A percentile compares a stretch with the other conserved stretches of the same genome.
Conservation (phyloP, 768 basidiomycete genomes). For the Boletales sp. region DNA sequence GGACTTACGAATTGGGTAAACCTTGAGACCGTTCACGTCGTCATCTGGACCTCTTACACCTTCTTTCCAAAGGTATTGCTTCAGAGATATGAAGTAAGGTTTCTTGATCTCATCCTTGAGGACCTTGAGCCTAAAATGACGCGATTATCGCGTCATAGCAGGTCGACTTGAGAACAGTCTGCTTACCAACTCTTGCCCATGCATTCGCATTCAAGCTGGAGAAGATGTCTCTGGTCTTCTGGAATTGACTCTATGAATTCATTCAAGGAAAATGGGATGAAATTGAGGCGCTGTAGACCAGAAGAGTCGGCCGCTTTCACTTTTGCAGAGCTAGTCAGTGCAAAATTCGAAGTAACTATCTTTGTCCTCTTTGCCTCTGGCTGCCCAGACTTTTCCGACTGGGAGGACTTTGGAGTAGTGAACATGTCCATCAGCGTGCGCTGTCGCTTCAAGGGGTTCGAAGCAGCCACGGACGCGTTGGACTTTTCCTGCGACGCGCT, state of each 20-base stretch:
- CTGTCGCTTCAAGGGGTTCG: constrained; percentile 48
- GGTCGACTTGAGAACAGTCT: neutral
- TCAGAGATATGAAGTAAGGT: constrained; percentile 72
- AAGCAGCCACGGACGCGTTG: constrained; percentile 14
- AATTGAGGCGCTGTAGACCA: constrained; percentile 44
- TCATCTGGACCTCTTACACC: constrained; percentile 55
- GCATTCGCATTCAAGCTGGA: constrained; percentile 67
- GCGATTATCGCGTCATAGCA: constrained; percentile 3
- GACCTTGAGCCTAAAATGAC: constrained; percentile 58
- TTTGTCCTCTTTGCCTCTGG: constrained; percentile 48
- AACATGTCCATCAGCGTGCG: constrained; percentile 67
- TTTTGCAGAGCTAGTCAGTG: constrained; percentile 14
- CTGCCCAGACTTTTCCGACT: constrained; percentile 18
- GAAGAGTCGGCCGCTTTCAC: constrained; percentile 9
- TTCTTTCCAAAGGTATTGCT: constrained; percentile 64
- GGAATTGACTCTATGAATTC: constrained; percentile 51
- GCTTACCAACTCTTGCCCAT: constrained; percentile 69
- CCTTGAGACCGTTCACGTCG: constrained; percentile 42
- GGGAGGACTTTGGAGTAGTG: constrained; percentile 30
- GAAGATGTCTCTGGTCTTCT: constrained; percentile 53
- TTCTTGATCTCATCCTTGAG: constrained; percentile 73
- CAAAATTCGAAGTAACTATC: constrained; percentile 25
- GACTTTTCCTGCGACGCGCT: constrained; percentile 23
- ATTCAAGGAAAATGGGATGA: constrained; percentile 64
- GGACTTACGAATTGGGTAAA: constrained; percentile 72